These are phyloP conservation scores for Aspergillus heteromorphus DNA, from an alignment of 495 filamentous ascomycete genomes.

Conservation along the genomic window DNA sequence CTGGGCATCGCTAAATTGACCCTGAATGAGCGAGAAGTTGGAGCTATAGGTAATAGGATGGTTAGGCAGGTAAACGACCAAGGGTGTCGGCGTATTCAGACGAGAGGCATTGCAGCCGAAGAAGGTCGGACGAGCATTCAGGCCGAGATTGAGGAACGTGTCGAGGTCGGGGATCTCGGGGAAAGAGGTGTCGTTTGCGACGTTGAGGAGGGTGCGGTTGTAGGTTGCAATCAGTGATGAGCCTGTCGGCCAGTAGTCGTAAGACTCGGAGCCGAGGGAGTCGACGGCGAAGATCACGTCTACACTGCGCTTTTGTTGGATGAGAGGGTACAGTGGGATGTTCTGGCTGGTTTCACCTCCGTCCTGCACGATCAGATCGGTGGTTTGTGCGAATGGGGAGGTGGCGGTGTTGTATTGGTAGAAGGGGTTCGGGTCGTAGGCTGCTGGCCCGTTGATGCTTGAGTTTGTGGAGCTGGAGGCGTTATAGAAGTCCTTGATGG, in stretches of 20 bases:
- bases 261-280: slow-evolving; percentile 60
- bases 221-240: slow-evolving; percentile 72
- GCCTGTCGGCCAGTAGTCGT: slow-evolving; percentile 64
- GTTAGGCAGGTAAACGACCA: slow-evolving; percentile 79
- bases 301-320: slow-evolving; percentile 62
- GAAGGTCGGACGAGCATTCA: slow-evolving; percentile 74
- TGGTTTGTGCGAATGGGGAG: slow-evolving; percentile 48
- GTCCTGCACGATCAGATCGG: slow-evolving; percentile 70
- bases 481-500: slow-evolving; percentile 41
- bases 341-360: slow-evolving; percentile 76
- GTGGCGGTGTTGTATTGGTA: slow-evolving; percentile 53
- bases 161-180: slow-evolving; percentile 65
- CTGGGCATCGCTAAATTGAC: slow-evolving; percentile 48
- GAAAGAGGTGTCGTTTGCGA: slow-evolving; percentile 71
- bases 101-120: slow-evolving; percentile 75
- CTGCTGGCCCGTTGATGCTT: slow-evolving; percentile 63
- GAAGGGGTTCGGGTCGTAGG: slow-evolving; percentile 77
- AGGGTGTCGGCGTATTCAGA: slow-evolving; percentile 34
- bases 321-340: slow-evolving; percentile 69
- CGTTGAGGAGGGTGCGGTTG: slow-evolving; percentile 49
- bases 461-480: slow-evolving; percentile 45
- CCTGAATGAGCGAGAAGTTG: slow-evolving; percentile 59
- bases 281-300: slow-evolving; percentile 86
- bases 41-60: slow-evolving; percentile 59
- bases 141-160: slow-evolving; percentile 71